Percentiles rank a stretch among this genome's conserved stretches.
Evolutionary conservation across 2,329 filamentous ascomycete genomes (phyloP).

Genomic region (Alternaria arbusti): DNA sequence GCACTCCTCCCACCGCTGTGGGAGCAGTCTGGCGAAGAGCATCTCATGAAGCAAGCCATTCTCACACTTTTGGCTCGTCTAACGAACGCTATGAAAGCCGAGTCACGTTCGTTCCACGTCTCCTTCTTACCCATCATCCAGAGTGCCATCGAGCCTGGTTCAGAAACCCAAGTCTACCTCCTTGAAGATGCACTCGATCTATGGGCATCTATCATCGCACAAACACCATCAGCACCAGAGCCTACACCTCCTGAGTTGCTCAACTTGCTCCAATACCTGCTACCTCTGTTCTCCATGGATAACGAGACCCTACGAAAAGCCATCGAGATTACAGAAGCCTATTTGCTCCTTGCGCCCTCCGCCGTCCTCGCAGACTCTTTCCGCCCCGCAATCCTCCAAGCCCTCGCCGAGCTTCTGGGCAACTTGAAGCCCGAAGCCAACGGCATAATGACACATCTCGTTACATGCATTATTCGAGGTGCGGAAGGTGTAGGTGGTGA

Average conservation of each 20-base stretch:
- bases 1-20: conserved; percentile 80
- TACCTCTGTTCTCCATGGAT: conserved; percentile 57
- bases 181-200: conserved; percentile 91
- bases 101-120: conserved; percentile 78
- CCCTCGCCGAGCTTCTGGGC: conserved; percentile 53
- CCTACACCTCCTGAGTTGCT: conserved; percentile 53
- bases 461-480: conserved; percentile 58
- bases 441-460: conserved; percentile 54
- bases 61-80: conserved; percentile 84
- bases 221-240: conserved; percentile 56
- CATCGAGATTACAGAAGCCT: conserved; percentile 58
- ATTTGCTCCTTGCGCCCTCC: conserved; percentile 55
- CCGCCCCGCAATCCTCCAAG: conserved; percentile 48
- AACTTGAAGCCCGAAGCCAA: conserved; percentile 57
- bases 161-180: conserved; percentile 70
- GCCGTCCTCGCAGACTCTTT: conserved; percentile 54
- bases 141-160: conserved; percentile 77
- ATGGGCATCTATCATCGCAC: conserved; percentile 78
- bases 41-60: conserved; percentile 92
- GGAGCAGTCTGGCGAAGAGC: conserved; percentile 84
- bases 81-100: conserved; percentile 81
- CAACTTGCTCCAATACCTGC: conserved; percentile 52
- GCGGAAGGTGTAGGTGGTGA: conserved; percentile 59
- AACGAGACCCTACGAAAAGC: conserved; percentile 57
- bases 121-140: conserved; percentile 83